phyloP scores from a whole-genome alignment of 2,329 filamentous ascomycete genomes.

The Fusarium algeriense region DNA sequence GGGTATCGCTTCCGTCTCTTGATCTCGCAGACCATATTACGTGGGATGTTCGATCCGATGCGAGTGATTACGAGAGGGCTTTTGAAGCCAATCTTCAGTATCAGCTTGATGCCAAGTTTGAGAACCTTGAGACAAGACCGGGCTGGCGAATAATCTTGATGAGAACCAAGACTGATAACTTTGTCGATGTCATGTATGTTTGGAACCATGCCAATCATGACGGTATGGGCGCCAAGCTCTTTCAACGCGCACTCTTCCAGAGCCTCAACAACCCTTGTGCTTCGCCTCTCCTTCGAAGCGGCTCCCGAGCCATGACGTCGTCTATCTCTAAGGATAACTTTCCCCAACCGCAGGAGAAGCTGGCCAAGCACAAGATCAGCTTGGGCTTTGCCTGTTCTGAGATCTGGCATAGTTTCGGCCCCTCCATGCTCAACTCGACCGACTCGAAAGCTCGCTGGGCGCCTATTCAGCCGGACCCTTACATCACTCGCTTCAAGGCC shows the following conservation, averaged over 20 bases:
- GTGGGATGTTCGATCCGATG: background rate
- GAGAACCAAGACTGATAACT: background rate
- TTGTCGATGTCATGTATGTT: slow-evolving; percentile 12
- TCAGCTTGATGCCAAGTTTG: slow-evolving; percentile 11
- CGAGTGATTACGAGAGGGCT: background rate
- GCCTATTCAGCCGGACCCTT: background rate
- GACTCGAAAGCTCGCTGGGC: background rate
- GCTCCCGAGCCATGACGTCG: background rate
- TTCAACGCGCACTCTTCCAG: background rate
- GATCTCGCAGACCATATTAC: slow-evolving; percentile 9
- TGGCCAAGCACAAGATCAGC: slow-evolving; percentile 9
- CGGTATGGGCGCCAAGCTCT: slow-evolving; percentile 6
- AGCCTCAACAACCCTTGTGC: background rate
- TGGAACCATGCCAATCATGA: slow-evolving; percentile 6
- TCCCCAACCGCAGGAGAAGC: slow-evolving; percentile 11
- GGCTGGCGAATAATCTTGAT: slow-evolving; percentile 13
- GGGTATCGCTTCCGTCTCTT: background rate
- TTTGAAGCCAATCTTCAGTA: slow-evolving; percentile 4
- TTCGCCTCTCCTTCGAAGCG: background rate
- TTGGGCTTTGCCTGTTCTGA: background rate
- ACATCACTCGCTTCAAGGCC: background rate
- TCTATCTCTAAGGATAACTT: background rate
- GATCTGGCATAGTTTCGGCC: slow-evolving; percentile 4
- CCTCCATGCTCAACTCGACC: background rate
- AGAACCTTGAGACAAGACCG: background rate